Percentiles rank a stretch among this genome's conserved stretches.
Conservation (phyloP, 768 basidiomycete genomes). For the Hemileccinum impolitum region DNA sequence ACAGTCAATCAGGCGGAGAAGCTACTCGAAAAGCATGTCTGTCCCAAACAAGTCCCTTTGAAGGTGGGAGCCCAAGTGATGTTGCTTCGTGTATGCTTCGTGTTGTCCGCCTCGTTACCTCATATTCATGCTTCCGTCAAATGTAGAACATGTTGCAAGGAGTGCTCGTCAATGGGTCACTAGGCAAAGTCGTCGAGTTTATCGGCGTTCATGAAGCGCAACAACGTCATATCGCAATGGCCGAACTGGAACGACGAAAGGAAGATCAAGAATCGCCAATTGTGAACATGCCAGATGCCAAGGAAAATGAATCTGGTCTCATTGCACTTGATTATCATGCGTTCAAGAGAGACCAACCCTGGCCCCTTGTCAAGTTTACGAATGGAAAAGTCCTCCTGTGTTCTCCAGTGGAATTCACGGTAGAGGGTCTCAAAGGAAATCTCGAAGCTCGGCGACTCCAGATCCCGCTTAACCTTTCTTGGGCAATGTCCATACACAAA, state of each 20-base stretch:
- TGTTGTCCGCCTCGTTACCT: neutral
- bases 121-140: neutral
- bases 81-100: slow-evolving; percentile 38
- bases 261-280: slow-evolving; percentile 1
- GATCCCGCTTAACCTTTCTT: slow-evolving; percentile 83
- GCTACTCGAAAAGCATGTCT: slow-evolving; percentile 48
- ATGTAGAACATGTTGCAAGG: slow-evolving; percentile 33
- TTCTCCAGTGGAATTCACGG: slow-evolving; percentile 33
- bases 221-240: slow-evolving; percentile 23
- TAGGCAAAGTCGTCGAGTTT: slow-evolving; percentile 65
- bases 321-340: slow-evolving; percentile 11
- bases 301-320: slow-evolving; percentile 6
- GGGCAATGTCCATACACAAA: slow-evolving; percentile 99
- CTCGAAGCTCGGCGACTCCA: slow-evolving; percentile 39
- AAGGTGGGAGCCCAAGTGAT: slow-evolving; percentile 82
- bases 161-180: slow-evolving; percentile 77
- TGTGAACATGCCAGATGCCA: slow-evolving; percentile 1
- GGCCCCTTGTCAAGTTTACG: slow-evolving; percentile 38
- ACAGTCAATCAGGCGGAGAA: slow-evolving; percentile 22
- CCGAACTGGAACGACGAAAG: slow-evolving; percentile 24
- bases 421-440: slow-evolving; percentile 33
- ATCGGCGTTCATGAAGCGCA: slow-evolving; percentile 28
- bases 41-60: slow-evolving; percentile 44
- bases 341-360: slow-evolving; percentile 19
- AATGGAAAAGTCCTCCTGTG: slow-evolving; percentile 28